Percentiles rank a stretch among this genome's conserved stretches.
Evolutionary conservation across 2,329 filamentous ascomycete genomes (phyloP).

Genomic region (Botrytis hyacinthi): DNA sequence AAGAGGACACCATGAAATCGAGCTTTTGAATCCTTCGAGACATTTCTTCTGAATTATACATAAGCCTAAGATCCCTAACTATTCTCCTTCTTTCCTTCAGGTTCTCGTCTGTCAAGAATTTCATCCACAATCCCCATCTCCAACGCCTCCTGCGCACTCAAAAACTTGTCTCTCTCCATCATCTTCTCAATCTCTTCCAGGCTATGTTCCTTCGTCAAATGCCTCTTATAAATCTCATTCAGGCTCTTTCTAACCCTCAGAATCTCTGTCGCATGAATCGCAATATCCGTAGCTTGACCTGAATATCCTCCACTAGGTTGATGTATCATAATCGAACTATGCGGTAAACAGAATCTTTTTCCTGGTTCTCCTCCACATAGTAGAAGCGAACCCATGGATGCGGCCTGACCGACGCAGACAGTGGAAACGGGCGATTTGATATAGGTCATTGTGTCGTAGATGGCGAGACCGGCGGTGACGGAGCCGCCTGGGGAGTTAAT

Average conservation of each 20-base stretch:
- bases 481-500: constrained; percentile 96
- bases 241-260: constrained; percentile 79
- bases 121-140: constrained; percentile 91
- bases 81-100: constrained; percentile 26
- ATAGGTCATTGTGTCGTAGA: constrained; percentile 99
- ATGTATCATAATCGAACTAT: constrained; percentile 95
- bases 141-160: constrained; percentile 83
- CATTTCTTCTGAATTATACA: not conserved
- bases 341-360: constrained; percentile 85
- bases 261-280: constrained; percentile 97
- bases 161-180: constrained; percentile 96
- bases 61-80: not conserved
- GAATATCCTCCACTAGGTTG: constrained; percentile 78
- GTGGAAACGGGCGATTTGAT: constrained; percentile 91
- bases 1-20: not conserved
- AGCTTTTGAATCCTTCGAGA: not conserved
- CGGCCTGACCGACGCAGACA: constrained; percentile 91
- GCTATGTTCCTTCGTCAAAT: constrained; percentile 79
- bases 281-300: constrained; percentile 73
- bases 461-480: constrained; percentile 82
- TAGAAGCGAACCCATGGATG: constrained; percentile 89
- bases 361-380: constrained; percentile 82
- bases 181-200: constrained; percentile 84
- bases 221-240: constrained; percentile 84
- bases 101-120: constrained; percentile 66